phyloP scores from a whole-genome alignment of 768 basidiomycete genomes.

The Serpula lacrymans region DNA sequence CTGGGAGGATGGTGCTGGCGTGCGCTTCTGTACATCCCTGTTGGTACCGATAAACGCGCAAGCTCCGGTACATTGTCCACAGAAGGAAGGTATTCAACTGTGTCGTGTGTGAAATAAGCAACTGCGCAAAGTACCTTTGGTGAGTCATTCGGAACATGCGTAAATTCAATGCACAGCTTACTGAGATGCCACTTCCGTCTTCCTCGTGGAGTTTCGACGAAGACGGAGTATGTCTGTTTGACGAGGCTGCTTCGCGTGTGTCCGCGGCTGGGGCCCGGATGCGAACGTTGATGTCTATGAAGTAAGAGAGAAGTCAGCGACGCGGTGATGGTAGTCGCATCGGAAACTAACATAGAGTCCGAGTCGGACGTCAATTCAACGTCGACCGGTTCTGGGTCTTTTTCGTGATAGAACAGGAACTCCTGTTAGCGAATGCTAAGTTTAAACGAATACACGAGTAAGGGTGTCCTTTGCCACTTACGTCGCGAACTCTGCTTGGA shows the following conservation, averaged over 20 bases:
- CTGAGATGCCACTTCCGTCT: slow-evolving; percentile 81
- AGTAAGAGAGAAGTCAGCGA: slow-evolving; percentile 9
- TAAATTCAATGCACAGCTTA: slow-evolving; percentile 32
- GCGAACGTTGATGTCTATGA: slow-evolving; percentile 24
- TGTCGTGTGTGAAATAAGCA: slow-evolving; percentile 72
- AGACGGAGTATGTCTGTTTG: slow-evolving; percentile 82
- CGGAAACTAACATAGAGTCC: slow-evolving; percentile 42
- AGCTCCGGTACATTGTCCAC: slow-evolving; percentile 60
- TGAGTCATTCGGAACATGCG: background rate
- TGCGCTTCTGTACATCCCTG: slow-evolving; percentile 62
- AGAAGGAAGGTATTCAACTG: slow-evolving; percentile 50
- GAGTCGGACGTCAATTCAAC: slow-evolving; percentile 49
- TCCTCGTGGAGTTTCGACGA: slow-evolving; percentile 62
- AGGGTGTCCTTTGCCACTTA: too few relatives aligned
- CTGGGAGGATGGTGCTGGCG: slow-evolving; percentile 45
- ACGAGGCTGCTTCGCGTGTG: slow-evolving; percentile 49
- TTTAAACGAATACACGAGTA: background rate
- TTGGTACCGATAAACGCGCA: slow-evolving; percentile 50
- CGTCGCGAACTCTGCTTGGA: slow-evolving; percentile 73
- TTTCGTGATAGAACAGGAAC: slow-evolving; percentile 75
- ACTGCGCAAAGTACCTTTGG: slow-evolving; percentile 37
- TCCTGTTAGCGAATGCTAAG: slow-evolving; percentile 57
- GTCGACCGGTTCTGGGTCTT: slow-evolving; percentile 48
- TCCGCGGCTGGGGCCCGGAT: slow-evolving; percentile 23
- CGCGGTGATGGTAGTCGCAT: background rate